Percentiles rank a stretch among this genome's conserved stretches.
Evolutionary conservation across 2,329 filamentous ascomycete genomes (phyloP).

Genomic region (Clarireedia paspali): DNA sequence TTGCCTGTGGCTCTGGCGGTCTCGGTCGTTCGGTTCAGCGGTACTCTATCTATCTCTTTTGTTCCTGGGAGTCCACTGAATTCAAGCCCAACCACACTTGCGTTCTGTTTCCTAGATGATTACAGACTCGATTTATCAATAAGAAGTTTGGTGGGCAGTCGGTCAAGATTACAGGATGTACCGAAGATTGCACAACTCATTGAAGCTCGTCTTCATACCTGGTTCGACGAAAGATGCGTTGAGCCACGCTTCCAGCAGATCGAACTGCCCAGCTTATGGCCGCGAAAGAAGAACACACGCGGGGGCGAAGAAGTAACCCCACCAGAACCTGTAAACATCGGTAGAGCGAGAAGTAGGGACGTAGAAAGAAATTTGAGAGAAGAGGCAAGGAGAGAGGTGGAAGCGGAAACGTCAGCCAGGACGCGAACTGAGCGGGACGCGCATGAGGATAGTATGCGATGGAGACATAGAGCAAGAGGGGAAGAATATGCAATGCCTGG

Average conservation of each 20-base stretch:
- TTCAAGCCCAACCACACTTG: constrained; percentile 76
- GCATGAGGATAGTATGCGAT: constrained; percentile 26
- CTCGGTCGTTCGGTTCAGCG: constrained; percentile 87
- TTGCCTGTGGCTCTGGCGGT: constrained; percentile 88
- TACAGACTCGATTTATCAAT: constrained; percentile 80
- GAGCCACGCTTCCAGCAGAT: constrained; percentile 85
- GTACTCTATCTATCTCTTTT: constrained; percentile 88
- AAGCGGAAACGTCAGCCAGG: constrained; percentile 34
- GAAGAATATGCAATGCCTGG: constrained; percentile 32
- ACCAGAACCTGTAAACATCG: constrained; percentile 34
- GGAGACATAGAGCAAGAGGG: constrained; percentile 29
- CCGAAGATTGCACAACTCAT: constrained; percentile 83
- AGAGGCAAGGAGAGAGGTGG: constrained; percentile 41
- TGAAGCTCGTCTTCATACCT: constrained; percentile 70
- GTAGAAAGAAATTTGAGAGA: constrained; percentile 42
- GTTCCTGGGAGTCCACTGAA: constrained; percentile 65
- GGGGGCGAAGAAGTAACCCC: constrained; percentile 51
- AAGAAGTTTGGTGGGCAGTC: constrained; percentile 68
- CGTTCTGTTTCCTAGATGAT: constrained; percentile 88
- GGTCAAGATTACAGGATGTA: constrained; percentile 75
- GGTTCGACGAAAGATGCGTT: constrained; percentile 83
- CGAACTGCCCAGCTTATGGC: constrained; percentile 74
- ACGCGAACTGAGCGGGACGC: constrained; percentile 22
- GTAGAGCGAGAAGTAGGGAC: constrained; percentile 48
- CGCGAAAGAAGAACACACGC: constrained; percentile 73